Conservation (phyloP, 805 yeast species). For the Kuraishia hungarica region DNA sequence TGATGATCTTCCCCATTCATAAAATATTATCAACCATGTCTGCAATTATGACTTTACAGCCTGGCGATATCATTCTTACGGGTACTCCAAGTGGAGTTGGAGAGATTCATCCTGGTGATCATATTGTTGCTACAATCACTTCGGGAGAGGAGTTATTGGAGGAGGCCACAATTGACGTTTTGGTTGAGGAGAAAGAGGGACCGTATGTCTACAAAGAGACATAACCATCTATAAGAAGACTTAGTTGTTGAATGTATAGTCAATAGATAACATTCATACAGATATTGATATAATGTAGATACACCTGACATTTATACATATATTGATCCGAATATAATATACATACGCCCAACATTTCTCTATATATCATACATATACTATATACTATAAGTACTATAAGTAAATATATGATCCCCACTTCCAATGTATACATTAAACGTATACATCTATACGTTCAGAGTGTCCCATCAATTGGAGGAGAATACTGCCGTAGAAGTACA, state of each 20-base stretch:
- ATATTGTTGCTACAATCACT: constrained; percentile 52
- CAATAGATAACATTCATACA: too few relatives aligned
- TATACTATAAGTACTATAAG: too few relatives aligned
- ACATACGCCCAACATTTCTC: too few relatives aligned
- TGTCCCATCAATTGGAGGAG: constrained; percentile 24
- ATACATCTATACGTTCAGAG: neutral
- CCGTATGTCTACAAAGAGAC: constrained; percentile 47
- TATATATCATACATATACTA: too few relatives aligned
- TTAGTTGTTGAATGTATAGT: too few relatives aligned
- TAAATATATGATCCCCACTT: too few relatives aligned
- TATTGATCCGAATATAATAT: too few relatives aligned
- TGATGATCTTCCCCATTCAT: constrained; percentile 88
- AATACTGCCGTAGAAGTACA: constrained; percentile 57
- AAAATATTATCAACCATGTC: constrained; percentile 74
- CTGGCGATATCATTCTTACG: constrained; percentile 86
- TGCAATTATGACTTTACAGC: constrained; percentile 80
- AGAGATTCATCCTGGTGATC: constrained; percentile 68
- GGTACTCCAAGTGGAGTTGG: constrained; percentile 99
- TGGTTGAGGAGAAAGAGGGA: constrained; percentile 49
- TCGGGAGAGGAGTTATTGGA: constrained; percentile 49
- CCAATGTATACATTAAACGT: too few relatives aligned
- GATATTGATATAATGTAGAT: too few relatives aligned
- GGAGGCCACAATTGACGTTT: constrained; percentile 36
- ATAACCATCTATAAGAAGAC: too few relatives aligned
- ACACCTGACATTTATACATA: too few relatives aligned